A percentile compares a stretch with the other conserved stretches of the same genome.
Evolutionary conservation across 2,329 filamentous ascomycete species (phyloP).

Genomic region (Nannizziopsis arthrosporioides): DNA sequence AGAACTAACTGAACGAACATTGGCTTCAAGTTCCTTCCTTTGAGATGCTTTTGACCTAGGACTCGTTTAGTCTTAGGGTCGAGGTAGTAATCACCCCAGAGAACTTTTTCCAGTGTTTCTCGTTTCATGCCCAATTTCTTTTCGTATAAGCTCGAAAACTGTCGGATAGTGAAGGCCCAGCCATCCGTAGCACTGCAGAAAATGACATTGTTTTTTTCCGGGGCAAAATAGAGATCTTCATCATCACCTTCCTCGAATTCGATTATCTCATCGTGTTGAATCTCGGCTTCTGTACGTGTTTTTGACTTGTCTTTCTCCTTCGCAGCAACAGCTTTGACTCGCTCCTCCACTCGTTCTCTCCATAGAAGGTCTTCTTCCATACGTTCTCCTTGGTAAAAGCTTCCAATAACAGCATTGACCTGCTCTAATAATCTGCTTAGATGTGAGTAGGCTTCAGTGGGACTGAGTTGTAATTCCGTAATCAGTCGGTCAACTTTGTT

Average conservation of each 20-base stretch:
- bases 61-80: constrained; percentile 96
- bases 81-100: constrained; percentile 95
- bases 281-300: constrained; percentile 40
- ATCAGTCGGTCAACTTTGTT: constrained; percentile 97
- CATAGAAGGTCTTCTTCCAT: constrained; percentile 98
- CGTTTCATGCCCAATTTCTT: constrained; percentile 95
- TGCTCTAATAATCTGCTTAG: constrained; percentile 83
- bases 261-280: constrained; percentile 39
- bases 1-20: constrained; percentile 96
- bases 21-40: constrained; percentile 80
- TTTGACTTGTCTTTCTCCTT: constrained; percentile 38
- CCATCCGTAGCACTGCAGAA: constrained; percentile 96
- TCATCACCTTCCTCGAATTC: constrained; percentile 85
- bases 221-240: constrained; percentile 94
- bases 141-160: constrained; percentile 88
- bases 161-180: constrained; percentile 95
- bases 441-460: constrained; percentile 78
- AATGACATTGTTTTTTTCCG: constrained; percentile 97
- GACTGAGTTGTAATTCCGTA: constrained; percentile 88
- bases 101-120: constrained; percentile 73
- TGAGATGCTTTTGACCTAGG: constrained; percentile 79
- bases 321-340: constrained; percentile 58
- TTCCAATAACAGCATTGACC: constrained; percentile 92
- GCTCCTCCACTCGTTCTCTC: constrained; percentile 84
- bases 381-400: constrained; percentile 92